These are phyloP conservation scores for Vigna trinervia DNA, from an alignment of 306 rosid genomes.

Conservation along the genomic window DNA sequence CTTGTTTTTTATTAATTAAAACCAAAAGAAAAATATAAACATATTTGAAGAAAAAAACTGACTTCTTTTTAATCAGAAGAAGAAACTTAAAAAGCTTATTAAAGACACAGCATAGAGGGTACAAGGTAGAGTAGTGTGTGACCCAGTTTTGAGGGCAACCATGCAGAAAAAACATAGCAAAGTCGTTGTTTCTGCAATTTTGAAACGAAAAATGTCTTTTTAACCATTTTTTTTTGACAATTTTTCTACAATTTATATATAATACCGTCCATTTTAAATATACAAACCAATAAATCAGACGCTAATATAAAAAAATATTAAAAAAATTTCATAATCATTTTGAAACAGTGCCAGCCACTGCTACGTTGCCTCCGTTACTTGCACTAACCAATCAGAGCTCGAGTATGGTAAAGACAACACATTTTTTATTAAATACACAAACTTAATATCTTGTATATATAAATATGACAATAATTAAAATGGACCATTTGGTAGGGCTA, in stretches of 20 bases:
- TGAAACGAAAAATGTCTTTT: not conserved
- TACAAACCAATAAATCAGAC: too few species aligned
- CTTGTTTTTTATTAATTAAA: too few species aligned
- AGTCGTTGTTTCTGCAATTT: not conserved
- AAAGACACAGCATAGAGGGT: not conserved
- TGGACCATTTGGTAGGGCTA: not conserved
- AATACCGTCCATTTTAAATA: too few species aligned
- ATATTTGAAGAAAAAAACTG: too few species aligned
- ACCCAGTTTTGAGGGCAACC: not conserved
- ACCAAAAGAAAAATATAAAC: too few species aligned
- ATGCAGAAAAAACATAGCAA: constrained; percentile 4
- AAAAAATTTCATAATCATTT: not conserved
- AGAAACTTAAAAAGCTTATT: too few species aligned
- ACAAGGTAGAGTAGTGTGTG: not conserved
- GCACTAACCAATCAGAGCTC: not conserved
- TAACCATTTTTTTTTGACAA: too few species aligned
- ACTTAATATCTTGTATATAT: too few species aligned
- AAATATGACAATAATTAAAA: too few species aligned
- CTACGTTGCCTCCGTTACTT: not conserved
- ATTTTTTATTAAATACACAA: too few species aligned
- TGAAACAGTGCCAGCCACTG: not conserved
- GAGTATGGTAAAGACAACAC: not conserved
- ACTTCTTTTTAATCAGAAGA: not conserved
- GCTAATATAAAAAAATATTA: too few species aligned
- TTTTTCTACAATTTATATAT: too few species aligned